Evolutionary conservation across 768 basidiomycete genomes (phyloP).

Genomic region (Ramaria rubella): DNA sequence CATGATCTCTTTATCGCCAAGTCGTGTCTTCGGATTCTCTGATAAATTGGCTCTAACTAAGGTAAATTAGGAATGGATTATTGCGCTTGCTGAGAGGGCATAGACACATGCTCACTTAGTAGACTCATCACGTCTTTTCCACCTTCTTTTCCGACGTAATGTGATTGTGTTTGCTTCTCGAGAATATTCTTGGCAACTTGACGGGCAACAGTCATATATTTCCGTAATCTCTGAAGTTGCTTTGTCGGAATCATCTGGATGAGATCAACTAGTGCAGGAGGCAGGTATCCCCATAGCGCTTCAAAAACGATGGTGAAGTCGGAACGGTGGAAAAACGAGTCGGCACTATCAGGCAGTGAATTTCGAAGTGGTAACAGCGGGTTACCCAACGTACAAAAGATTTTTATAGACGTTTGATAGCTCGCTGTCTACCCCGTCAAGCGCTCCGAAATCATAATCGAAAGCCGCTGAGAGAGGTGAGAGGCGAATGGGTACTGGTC

Average conservation of each 20-base stretch:
- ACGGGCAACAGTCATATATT: slow-evolving; percentile 20
- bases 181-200: slow-evolving; percentile 19
- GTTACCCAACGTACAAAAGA: slow-evolving; percentile 19
- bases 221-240: slow-evolving; percentile 25
- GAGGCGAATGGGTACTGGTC: not conserved
- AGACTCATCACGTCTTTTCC: slow-evolving; percentile 30
- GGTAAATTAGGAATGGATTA: slow-evolving; percentile 25
- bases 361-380: too few species aligned
- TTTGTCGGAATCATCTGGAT: slow-evolving; percentile 25
- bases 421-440: slow-evolving; percentile 40
- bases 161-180: slow-evolving; percentile 19
- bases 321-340: not conserved
- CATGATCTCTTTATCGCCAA: slow-evolving; percentile 28
- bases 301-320: not conserved
- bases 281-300: slow-evolving; percentile 19
- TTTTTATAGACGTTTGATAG: slow-evolving; percentile 47
- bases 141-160: slow-evolving; percentile 14
- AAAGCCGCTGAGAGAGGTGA: slow-evolving; percentile 19
- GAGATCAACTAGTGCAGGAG: slow-evolving; percentile 18
- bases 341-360: not conserved
- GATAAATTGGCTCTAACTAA: too few species aligned
- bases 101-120: slow-evolving; percentile 18
- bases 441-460: slow-evolving; percentile 49
- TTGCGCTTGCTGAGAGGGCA: not conserved
- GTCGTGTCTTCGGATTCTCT: slow-evolving; percentile 22